Base-by-base conservation (phyloP, 495 filamentous ascomycete genomes). In the Viridothelium virens region DNA sequence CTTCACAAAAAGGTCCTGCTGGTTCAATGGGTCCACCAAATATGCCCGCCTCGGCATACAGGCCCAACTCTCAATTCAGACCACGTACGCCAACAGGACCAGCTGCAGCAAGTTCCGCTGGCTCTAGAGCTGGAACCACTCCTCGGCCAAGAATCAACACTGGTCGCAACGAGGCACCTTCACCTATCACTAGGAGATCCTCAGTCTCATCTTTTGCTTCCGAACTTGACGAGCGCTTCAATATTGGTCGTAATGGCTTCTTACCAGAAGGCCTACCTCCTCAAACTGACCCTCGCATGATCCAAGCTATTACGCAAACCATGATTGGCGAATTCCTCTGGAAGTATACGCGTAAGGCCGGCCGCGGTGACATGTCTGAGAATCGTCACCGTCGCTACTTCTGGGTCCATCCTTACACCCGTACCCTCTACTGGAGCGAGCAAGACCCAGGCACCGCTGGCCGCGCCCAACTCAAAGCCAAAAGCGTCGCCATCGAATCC, bases 281-380 rank as follows among this genome's bases (percentile, higher is more conserved):
- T 9, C 62, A 81, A 44, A 96, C 92, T 0, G 94, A 98, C 76
- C 93, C 94, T 63, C 87, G 94, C 68, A 97, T 98, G 91, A 97
- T 98, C 66, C 93, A 97, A 80, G 94, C 94, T 56, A 97, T 98
- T 68, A 97, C 95, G 5, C 94, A 98, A 77, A 98, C 94, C 11
- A 98, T 98, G 94, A 97, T 97, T 73, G 94, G 94, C 63, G 94
- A 98, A 73, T 97, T 92, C 75, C 83, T 97, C 16, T 98, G 94
- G 94, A 98, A 98, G 73, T 98, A 98, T 76, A 97, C 93, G 1
- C 88, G 95, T 68, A 95, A 90, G 77, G 82, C 92, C 66, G 92
- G 92, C 18, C 87, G 92, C 3, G 87, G 85, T 64, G 87, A 91
- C 61, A 86, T 96, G 78, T 97, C 93, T 3, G 86, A 84, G 65